phyloP scores from a whole-genome alignment of 768 basidiomycete genomes.

The Tephrocybe sp. region DNA sequence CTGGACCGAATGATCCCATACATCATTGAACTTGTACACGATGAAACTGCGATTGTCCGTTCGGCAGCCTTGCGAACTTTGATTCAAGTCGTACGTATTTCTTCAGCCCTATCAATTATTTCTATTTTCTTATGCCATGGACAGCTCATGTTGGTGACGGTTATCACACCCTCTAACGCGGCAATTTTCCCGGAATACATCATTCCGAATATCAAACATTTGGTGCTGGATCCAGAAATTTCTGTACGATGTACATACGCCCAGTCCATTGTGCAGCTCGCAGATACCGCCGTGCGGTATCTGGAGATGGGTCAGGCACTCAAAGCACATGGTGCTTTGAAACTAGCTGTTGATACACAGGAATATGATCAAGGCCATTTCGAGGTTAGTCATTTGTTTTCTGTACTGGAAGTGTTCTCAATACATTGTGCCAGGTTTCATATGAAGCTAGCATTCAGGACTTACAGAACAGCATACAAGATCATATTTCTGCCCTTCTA shows the following conservation, averaged over 20 bases:
- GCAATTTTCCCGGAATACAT: slow-evolving; percentile 95
- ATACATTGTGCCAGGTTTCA: slow-evolving; percentile 56
- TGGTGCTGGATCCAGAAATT: slow-evolving; percentile 81
- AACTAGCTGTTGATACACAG: slow-evolving; percentile 56
- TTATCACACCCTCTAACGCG: slow-evolving; percentile 30
- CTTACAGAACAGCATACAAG: slow-evolving; percentile 80
- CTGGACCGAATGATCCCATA: slow-evolving; percentile 92
- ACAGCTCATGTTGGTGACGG: slow-evolving; percentile 24
- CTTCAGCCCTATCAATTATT: neutral
- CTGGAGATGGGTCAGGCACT: slow-evolving; percentile 93
- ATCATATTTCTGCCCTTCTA: slow-evolving; percentile 81
- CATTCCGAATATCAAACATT: slow-evolving; percentile 82
- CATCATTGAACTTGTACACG: slow-evolving; percentile 82
- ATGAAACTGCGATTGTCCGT: slow-evolving; percentile 84
- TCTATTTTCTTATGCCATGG: neutral
- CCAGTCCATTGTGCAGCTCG: slow-evolving; percentile 79
- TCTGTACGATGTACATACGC: slow-evolving; percentile 80
- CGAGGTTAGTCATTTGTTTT: slow-evolving; percentile 49
- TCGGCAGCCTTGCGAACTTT: slow-evolving; percentile 73
- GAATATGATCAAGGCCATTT: slow-evolving; percentile 79
- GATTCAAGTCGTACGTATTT: slow-evolving; percentile 71
- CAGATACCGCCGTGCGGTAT: slow-evolving; percentile 83
- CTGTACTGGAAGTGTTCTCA: neutral
- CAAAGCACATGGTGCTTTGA: slow-evolving; percentile 77
- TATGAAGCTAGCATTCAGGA: slow-evolving; percentile 89